Conservation (phyloP, 2,329 filamentous ascomycete species). For the Penicillium sp. region DNA sequence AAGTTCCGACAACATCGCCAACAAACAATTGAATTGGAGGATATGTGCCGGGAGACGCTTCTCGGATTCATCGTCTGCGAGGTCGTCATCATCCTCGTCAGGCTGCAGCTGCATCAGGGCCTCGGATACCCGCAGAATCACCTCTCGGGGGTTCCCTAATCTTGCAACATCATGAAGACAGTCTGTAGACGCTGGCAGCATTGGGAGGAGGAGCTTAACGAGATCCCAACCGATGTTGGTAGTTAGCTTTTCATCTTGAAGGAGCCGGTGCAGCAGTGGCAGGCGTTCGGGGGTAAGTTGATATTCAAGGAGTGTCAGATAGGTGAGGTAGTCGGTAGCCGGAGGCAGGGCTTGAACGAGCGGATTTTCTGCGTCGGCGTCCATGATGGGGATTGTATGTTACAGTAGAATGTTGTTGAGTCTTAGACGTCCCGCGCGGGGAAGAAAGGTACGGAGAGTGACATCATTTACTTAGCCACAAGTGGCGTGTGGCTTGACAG, state of each 20-base stretch:
- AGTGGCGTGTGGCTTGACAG: neutral
- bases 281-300: conserved; percentile 61
- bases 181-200: conserved; percentile 58
- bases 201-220: conserved; percentile 60
- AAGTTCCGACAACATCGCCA: conserved; percentile 56
- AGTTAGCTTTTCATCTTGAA: conserved; percentile 62
- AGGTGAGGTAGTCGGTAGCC: conserved; percentile 64
- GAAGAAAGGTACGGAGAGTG: neutral
- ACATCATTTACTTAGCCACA: neutral
- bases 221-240: conserved; percentile 68
- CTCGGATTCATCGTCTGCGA: conserved; percentile 25
- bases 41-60: conserved; percentile 15
- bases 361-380: conserved; percentile 44
- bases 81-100: conserved; percentile 31
- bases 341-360: conserved; percentile 61
- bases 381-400: conserved; percentile 12
- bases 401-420: conserved; percentile 1
- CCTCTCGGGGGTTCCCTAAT: conserved; percentile 64
- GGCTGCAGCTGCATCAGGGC: conserved; percentile 59
- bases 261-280: conserved; percentile 57
- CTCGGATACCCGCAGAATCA: conserved; percentile 64
- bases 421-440: neutral
- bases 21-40: conserved; percentile 24
- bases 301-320: conserved; percentile 65
- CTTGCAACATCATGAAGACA: conserved; percentile 63